phyloP scores from a whole-genome alignment of 352 stramenopile genomes.

The Phytophthora sojae region DNA sequence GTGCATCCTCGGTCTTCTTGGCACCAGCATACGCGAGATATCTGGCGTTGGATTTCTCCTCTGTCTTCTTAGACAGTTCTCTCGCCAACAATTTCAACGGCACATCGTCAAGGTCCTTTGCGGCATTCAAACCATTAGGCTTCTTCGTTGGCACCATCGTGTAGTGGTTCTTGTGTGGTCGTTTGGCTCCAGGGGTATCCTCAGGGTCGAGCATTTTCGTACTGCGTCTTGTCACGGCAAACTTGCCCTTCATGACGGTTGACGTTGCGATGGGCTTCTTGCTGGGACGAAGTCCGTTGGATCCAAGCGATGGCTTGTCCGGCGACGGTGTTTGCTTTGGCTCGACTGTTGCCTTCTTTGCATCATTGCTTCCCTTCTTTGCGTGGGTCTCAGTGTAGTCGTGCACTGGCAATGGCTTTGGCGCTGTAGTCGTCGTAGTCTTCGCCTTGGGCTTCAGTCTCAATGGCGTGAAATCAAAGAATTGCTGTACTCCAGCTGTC shows the following conservation, averaged over 20 bases:
- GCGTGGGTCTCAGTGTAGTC: constrained; percentile 27
- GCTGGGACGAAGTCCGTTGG: constrained; percentile 53
- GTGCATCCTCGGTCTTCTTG: constrained; percentile 37
- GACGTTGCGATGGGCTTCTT: constrained; percentile 40
- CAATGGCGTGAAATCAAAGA: constrained; percentile 44
- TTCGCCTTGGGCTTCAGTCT: constrained; percentile 41
- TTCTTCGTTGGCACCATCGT: constrained; percentile 31
- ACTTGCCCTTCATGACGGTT: constrained; percentile 51
- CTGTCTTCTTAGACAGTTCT: constrained; percentile 30
- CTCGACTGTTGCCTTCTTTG: constrained; percentile 1
- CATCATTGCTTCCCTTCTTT: constrained; percentile 15
- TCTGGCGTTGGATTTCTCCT: constrained; percentile 27
- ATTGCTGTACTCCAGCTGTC: constrained; percentile 41
- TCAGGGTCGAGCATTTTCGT: constrained; percentile 52
- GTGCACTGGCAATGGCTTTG: constrained; percentile 44
- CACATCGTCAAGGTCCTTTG: constrained; percentile 32
- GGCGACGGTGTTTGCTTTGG: constrained; percentile 10
- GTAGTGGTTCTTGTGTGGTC: constrained; percentile 23
- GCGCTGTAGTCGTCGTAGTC: constrained; percentile 11
- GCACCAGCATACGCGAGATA: constrained; percentile 58
- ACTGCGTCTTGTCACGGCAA: constrained; percentile 42
- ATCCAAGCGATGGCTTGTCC: constrained; percentile 35
- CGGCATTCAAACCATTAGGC: not conserved
- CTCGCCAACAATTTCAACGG: constrained; percentile 31
- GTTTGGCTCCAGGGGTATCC: constrained; percentile 22